These are phyloP conservation scores for Agrocybe pediades DNA, from an alignment of 768 basidiomycete species.

Conservation along the genomic window DNA sequence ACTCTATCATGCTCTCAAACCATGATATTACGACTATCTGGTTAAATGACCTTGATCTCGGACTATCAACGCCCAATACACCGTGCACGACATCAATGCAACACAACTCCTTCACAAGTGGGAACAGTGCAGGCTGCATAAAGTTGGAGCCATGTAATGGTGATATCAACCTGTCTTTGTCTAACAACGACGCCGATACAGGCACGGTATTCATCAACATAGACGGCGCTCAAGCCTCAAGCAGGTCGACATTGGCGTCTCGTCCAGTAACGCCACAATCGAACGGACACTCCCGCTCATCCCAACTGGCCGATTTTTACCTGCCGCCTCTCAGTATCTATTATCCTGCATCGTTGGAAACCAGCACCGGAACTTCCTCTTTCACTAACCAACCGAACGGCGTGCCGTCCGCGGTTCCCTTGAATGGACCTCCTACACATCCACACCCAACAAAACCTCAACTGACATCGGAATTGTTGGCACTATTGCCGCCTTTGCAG, in stretches of 20 bases:
- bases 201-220: constrained; percentile 5
- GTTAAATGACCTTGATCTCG: constrained; percentile 45
- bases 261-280: too few relatives aligned
- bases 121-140: constrained; percentile 18
- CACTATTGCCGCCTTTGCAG: constrained; percentile 32
- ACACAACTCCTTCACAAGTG: constrained; percentile 1
- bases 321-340: neutral
- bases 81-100: neutral
- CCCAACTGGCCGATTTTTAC: neutral
- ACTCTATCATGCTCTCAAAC: constrained; percentile 49
- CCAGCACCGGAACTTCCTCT: neutral
- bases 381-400: too few relatives aligned
- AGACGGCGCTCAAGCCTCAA: neutral
- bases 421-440: neutral
- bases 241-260: too few relatives aligned
- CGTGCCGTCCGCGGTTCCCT: neutral
- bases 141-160: constrained; percentile 33
- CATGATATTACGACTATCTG: constrained; percentile 63
- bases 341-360: neutral
- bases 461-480: constrained; percentile 33
- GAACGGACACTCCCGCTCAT: too few relatives aligned
- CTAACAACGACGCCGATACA: constrained; percentile 11
- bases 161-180: constrained; percentile 16
- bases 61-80: neutral
- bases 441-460: constrained; percentile 20